A percentile compares a stretch with the other conserved stretches of the same genome.
These are phyloP conservation scores for Lentinula sp. DNA, from an alignment of 768 basidiomycete species.

Conservation along the genomic window DNA sequence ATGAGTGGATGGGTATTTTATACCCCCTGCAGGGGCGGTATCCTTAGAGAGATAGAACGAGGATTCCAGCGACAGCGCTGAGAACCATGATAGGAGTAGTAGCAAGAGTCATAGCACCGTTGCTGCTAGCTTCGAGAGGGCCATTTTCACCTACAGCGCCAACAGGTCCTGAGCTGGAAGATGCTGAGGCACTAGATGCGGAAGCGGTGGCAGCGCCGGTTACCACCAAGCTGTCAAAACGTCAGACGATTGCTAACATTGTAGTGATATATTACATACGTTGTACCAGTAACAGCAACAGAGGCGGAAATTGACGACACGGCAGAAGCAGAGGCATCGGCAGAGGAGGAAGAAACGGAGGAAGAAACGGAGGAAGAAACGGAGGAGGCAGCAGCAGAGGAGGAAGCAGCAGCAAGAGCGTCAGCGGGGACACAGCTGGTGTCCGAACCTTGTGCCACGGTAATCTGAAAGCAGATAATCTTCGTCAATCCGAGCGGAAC, in stretches of 20 bases:
- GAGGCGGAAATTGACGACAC: constrained; percentile 2
- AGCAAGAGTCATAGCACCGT: constrained; percentile 32
- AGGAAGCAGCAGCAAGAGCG: constrained; percentile 17
- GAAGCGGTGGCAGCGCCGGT: constrained; percentile 12
- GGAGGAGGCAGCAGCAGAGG: constrained; percentile 8
- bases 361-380: constrained; percentile 19
- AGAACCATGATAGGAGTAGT: constrained; percentile 36
- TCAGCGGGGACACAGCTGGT: constrained; percentile 7
- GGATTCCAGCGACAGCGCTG: constrained; percentile 31
- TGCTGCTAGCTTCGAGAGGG: constrained; percentile 34
- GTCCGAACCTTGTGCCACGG: constrained; percentile 30
- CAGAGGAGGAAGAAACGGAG: constrained; percentile 5
- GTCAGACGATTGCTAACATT: not conserved
- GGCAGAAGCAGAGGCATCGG: not conserved
- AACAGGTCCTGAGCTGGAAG: constrained; percentile 23
- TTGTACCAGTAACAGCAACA: constrained; percentile 7
- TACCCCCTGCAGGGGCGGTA: constrained; percentile 9
- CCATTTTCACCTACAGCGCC: constrained; percentile 26
- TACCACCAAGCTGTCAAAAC: constrained; percentile 14
- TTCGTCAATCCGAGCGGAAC: not conserved
- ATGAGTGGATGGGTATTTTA: constrained; percentile 2
- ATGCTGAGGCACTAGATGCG: constrained; percentile 8
- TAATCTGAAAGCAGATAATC: constrained; percentile 25
- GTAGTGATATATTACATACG: constrained; percentile 10
- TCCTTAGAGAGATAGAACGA: constrained; percentile 17